Conservation (phyloP, 1,284 basidiomycete genomes). For the Testicularia cyperi region DNA sequence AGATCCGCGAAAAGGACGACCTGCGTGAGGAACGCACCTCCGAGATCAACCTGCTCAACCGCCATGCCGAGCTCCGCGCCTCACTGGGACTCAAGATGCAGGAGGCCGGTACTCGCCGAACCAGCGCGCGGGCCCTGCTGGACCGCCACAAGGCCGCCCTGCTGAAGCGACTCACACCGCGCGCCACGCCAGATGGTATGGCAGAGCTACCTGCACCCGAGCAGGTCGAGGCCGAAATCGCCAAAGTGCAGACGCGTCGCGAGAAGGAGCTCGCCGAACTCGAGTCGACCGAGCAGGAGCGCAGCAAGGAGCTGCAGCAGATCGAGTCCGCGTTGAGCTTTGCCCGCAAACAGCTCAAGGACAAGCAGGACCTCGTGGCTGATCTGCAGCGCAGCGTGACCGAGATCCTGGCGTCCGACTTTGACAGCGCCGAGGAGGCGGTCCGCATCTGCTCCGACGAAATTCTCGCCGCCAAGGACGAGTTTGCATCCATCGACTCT, state of each 20-base stretch:
- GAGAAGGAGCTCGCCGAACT: conserved; percentile 32
- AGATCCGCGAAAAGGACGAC: conserved; percentile 70
- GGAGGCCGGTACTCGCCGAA: conserved; percentile 10
- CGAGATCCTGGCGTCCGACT: conserved; percentile 62
- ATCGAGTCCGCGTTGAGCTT: conserved; percentile 44
- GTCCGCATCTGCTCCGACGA: conserved; percentile 67
- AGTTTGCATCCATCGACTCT: conserved; percentile 57
- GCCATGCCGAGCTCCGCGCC: conserved; percentile 80
- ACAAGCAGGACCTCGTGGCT: conserved; percentile 63
- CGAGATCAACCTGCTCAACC: conserved; percentile 74
- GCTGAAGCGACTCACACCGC: no score
- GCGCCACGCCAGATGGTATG: conserved; percentile 69
- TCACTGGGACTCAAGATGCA: conserved; percentile 71
- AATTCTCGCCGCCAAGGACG: conserved; percentile 58
- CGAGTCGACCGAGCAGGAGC: conserved; percentile 25
- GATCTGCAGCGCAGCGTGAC: conserved; percentile 64
- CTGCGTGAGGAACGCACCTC: conserved; percentile 71
- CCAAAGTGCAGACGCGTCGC: conserved; percentile 62
- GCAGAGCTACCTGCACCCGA: conserved; percentile 68
- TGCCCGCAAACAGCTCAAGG: conserved; percentile 64
- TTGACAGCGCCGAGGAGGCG: conserved; percentile 65
- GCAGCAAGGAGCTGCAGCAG: conserved; percentile 38
- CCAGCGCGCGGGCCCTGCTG: conserved; percentile 23
- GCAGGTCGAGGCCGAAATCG: conserved; percentile 73
- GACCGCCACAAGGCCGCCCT: conserved; percentile 67